Conservation (phyloP, 148 eudicot genomes). For the Silene conica region DNA sequence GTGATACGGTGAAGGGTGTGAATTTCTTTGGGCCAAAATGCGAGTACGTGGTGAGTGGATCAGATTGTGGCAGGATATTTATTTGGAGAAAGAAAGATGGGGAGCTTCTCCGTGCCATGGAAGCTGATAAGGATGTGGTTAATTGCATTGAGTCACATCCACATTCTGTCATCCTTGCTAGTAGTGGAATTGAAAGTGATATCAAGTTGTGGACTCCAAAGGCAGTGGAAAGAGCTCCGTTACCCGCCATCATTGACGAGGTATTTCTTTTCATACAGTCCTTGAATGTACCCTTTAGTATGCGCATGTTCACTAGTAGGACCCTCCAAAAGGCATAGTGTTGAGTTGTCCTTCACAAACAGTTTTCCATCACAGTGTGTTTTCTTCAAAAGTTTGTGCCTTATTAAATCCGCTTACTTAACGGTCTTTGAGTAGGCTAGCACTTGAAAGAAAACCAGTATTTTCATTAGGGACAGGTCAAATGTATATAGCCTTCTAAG, state of each 20-base stretch:
- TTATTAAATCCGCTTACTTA: not conserved
- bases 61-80: constrained; percentile 93
- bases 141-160: constrained; percentile 92
- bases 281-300: constrained; percentile 9
- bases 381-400: not conserved
- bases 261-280: constrained; percentile 27
- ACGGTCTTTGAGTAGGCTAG: not conserved
- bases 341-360: not conserved
- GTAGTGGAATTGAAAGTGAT: constrained; percentile 81
- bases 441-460: not conserved
- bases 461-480: not conserved
- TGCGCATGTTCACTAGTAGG: not conserved
- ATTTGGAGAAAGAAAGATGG: constrained; percentile 83
- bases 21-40: constrained; percentile 79
- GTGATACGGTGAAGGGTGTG: constrained; percentile 79
- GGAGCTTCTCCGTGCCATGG: constrained; percentile 82
- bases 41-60: constrained; percentile 90
- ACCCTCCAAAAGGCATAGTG: not conserved
- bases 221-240: constrained; percentile 58
- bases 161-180: constrained; percentile 63
- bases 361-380: not conserved
- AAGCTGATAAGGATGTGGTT: constrained; percentile 74
- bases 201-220: constrained; percentile 87
- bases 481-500: not conserved
- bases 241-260: constrained; percentile 66